Evolutionary conservation across 2,329 filamentous ascomycete genomes (phyloP).

Genomic region (Didymella sp.): DNA sequence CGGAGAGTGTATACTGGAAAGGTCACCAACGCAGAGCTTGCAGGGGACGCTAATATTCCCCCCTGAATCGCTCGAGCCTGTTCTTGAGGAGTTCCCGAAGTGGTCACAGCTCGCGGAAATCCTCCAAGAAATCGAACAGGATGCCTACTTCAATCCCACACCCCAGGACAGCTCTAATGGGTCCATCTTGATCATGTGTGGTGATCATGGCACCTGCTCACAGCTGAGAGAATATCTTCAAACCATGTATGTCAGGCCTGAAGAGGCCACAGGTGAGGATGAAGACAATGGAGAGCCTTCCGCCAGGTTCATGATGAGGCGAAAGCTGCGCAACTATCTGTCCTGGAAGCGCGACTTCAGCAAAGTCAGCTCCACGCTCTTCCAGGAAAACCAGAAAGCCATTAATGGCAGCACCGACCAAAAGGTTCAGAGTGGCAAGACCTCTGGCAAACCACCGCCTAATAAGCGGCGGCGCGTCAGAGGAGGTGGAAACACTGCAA

Average conservation of each 20-base stretch:
- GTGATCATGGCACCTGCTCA: conserved; percentile 81
- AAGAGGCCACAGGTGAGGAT: conserved; percentile 52
- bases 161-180: conserved; percentile 84
- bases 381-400: conserved; percentile 79
- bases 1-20: conserved; percentile 82
- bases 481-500: conserved; percentile 72
- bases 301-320: conserved; percentile 86
- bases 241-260: conserved; percentile 79
- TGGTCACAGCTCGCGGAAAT: conserved; percentile 91
- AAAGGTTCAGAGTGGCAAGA: conserved; percentile 53
- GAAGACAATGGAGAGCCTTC: conserved; percentile 67
- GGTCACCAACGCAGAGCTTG: conserved; percentile 64
- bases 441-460: conserved; percentile 70
- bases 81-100: conserved; percentile 93
- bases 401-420: conserved; percentile 71
- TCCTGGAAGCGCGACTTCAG: conserved; percentile 90
- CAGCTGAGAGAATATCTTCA: conserved; percentile 92
- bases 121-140: conserved; percentile 89
- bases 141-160: conserved; percentile 81
- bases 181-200: conserved; percentile 96
- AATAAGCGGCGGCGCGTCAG: conserved; percentile 88
- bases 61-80: conserved; percentile 72
- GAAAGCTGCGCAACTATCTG: conserved; percentile 84
- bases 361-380: conserved; percentile 79
- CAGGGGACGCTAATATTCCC: conserved; percentile 58